These are phyloP conservation scores for Chalaropsis ovoidea DNA, from an alignment of 2,329 filamentous ascomycete species.

Conservation along the genomic window DNA sequence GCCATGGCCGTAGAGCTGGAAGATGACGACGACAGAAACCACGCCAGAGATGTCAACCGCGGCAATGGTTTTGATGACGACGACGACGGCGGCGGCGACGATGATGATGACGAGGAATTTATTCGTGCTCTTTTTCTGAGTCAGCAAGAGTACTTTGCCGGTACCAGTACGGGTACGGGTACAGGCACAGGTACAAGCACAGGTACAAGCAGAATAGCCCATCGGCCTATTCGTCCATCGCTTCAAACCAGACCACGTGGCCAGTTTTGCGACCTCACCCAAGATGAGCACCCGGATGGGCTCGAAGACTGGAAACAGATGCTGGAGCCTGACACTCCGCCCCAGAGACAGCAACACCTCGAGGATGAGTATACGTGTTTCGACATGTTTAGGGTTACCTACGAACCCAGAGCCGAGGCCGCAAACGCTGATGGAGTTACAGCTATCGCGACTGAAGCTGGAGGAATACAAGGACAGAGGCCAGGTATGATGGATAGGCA, in stretches of 20 bases:
- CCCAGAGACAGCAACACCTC: neutral
- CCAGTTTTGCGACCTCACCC: neutral
- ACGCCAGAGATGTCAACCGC: neutral
- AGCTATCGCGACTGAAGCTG: neutral
- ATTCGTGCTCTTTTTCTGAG: neutral
- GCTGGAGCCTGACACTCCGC: neutral
- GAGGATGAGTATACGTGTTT: neutral
- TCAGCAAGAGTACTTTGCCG: neutral
- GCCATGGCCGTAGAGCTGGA: slow-evolving; percentile 23
- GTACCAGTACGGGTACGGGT: neutral
- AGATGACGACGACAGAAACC: slow-evolving; percentile 3
- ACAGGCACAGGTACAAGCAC: neutral
- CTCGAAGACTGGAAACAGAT: slow-evolving; percentile 17
- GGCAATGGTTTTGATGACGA: neutral
- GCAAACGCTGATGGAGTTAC: neutral
- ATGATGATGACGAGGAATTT: neutral
- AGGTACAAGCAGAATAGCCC: neutral
- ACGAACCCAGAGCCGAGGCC: neutral
- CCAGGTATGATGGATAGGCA: neutral
- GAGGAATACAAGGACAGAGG: neutral
- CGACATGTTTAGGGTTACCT: neutral
- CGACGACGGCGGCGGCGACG: neutral
- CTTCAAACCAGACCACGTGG: neutral
- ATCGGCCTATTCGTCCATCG: neutral
- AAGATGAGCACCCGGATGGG: neutral